Conservation (phyloP, 768 basidiomycete genomes). For the Hygrophorus pudorinus region DNA sequence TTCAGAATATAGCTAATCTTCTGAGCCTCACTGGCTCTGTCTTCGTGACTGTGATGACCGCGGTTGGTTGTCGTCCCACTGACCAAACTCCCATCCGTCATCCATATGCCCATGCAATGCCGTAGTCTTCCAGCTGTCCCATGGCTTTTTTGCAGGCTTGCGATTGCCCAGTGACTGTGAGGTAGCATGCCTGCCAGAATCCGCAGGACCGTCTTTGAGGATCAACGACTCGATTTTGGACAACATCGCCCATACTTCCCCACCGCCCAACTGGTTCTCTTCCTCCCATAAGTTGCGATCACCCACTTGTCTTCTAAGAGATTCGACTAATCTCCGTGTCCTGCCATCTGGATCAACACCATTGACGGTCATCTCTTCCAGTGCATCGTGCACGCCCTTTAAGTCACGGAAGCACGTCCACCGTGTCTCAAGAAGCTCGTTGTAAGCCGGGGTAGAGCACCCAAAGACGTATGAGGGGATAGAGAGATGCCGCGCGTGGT, state of each 20-base stretch:
- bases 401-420: conserved; percentile 84
- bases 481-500: conserved; percentile 65
- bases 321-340: conserved; percentile 55
- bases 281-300: conserved; percentile 43
- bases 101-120: conserved; percentile 10
- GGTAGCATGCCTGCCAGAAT: not conserved
- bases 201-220: not conserved
- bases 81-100: conserved; percentile 40
- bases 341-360: conserved; percentile 55
- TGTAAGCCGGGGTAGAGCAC: conserved; percentile 81
- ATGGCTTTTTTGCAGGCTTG: conserved; percentile 9
- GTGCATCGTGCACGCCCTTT: conserved; percentile 55
- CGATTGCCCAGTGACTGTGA: not conserved
- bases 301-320: conserved; percentile 53
- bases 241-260: conserved; percentile 43
- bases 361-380: conserved; percentile 78
- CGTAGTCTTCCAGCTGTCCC: conserved; percentile 41
- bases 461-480: conserved; percentile 81
- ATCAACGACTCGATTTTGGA: conserved; percentile 36
- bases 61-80: conserved; percentile 27
- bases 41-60: not conserved
- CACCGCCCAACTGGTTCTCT: conserved; percentile 33
- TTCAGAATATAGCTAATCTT: not conserved
- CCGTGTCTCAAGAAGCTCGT: conserved; percentile 77
- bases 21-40: too few relatives aligned